phyloP scores from a whole-genome alignment of 1,139 yeast genomes.

The Taphrina betulina region DNA sequence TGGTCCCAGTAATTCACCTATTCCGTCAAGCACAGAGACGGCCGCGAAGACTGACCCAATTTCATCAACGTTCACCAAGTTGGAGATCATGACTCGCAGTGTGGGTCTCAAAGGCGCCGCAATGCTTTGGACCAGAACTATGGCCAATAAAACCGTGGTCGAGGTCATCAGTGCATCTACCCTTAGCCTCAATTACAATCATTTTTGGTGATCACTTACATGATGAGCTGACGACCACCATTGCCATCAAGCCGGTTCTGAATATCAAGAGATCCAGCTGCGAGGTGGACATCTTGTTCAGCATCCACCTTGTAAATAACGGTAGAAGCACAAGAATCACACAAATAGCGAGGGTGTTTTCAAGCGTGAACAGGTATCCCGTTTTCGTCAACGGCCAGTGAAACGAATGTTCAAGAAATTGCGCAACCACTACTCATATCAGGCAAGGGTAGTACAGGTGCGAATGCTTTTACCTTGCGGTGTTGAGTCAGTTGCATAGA shows the following conservation, averaged over 20 bases:
- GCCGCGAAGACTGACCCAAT: constrained; percentile 9
- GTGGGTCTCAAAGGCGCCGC: constrained; percentile 1
- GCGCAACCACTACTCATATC: constrained; percentile 3
- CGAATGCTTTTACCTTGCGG: too few relatives aligned
- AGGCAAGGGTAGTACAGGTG: too few relatives aligned
- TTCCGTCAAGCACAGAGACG: constrained; percentile 4
- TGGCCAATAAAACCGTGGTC: neutral
- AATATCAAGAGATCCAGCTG: constrained; percentile 1
- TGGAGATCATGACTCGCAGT: neutral
- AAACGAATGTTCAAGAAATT: neutral
- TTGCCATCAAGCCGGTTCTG: neutral
- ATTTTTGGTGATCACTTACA: too few relatives aligned
- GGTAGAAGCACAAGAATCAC: constrained; percentile 6
- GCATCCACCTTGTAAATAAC: constrained; percentile 3
- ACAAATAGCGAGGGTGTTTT: constrained; percentile 1
- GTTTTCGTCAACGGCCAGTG: neutral
- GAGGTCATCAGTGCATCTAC: constrained; percentile 3
- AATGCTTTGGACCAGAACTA: neutral
- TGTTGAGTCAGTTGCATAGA: too few relatives aligned
- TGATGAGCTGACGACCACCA: neutral
- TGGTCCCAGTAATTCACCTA: constrained; percentile 3
- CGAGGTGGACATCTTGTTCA: neutral
- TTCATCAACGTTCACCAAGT: neutral
- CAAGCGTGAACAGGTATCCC: constrained; percentile 2
- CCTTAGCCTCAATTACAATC: too few relatives aligned